Evolutionary conservation across 495 filamentous ascomycete genomes (phyloP), one percentile per base, ranked within the genome.

Genomic region (Hyaloscypha hepaticicola): DNA sequence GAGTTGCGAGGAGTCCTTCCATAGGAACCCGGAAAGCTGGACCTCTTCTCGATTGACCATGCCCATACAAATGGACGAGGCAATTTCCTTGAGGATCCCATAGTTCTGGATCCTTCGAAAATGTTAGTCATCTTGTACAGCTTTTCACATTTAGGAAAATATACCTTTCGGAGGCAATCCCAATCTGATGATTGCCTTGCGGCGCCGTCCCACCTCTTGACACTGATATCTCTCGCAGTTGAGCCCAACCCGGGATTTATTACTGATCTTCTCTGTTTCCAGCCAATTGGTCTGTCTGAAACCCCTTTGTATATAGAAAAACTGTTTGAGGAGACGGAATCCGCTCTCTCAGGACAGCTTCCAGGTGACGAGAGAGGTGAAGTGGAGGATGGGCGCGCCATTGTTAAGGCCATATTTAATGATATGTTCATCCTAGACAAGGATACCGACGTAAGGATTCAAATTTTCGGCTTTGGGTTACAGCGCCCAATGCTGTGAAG

Each of bases 51-150:
- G 86, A 88, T 50, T 83, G 81, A 5, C 87, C 86, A 62, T 76
- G 75, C 6, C 73, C 79, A 60, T 90, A 85, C 5, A 90, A 77
- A 72, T 89, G 77, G 1, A 90, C 78, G 1, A 82, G 74, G 66
- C 87, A 90, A 70, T 90, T 82, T 12, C 84, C 88, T 61, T 83
- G 73, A 0, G 78, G 75, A 72, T 77, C 79, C 86, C 85, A 90
- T 16, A 90, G 77, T 61, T 90, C 86, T 16, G 82, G 75, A 70
- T 90, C 88, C 81, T 83, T 27, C 29, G 25, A 1, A 11, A 26
- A 21, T 24, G 61, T 68, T 29, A 65, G 28, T 45, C 8, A 63
- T 58, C 12, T 12, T 34, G 1, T 33, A 6, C 24, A 41, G 25
- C 38, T 0, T 45, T 45, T 0, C 29, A 31, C 26, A 41, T 50